Conservation (phyloP, 208 protist genomes). For the Angomonas deanei region DNA sequence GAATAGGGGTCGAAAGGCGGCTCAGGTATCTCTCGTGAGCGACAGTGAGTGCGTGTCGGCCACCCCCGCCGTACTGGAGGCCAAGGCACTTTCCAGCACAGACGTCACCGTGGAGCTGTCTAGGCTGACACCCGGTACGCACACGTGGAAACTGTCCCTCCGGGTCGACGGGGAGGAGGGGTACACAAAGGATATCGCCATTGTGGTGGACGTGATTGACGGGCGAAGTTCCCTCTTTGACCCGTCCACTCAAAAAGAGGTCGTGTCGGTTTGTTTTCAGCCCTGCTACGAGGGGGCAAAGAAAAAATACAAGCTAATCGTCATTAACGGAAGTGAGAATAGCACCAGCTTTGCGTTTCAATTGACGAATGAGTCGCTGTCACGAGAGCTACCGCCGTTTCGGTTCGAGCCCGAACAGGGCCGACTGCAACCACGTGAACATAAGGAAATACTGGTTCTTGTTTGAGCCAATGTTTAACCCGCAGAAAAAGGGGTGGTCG, state of each 20-base stretch:
- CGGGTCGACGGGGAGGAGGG: conserved; percentile 34
- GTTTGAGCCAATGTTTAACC: conserved; percentile 59
- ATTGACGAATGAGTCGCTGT: conserved; percentile 33
- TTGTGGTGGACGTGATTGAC: conserved; percentile 70
- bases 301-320: conserved; percentile 34
- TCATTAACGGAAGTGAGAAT: conserved; percentile 70
- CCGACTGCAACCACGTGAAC: conserved; percentile 53
- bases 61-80: conserved; percentile 9
- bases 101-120: conserved; percentile 56
- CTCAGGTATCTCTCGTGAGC: conserved; percentile 24
- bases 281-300: conserved; percentile 26
- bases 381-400: conserved; percentile 57
- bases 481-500: conserved; percentile 55
- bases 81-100: conserved; percentile 31
- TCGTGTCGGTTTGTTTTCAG: conserved; percentile 53
- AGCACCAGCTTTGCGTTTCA: conserved; percentile 83
- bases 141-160: conserved; percentile 38
- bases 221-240: conserved; percentile 64
- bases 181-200: conserved; percentile 3
- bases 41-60: conserved; percentile 7
- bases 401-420: conserved; percentile 65
- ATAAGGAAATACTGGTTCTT: conserved; percentile 35
- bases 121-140: conserved; percentile 28
- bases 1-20: conserved; percentile 68
- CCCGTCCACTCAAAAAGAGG: conserved; percentile 38